Evolutionary conservation across 2,329 filamentous ascomycete genomes (phyloP).

Genomic region (Claviceps sp.): DNA sequence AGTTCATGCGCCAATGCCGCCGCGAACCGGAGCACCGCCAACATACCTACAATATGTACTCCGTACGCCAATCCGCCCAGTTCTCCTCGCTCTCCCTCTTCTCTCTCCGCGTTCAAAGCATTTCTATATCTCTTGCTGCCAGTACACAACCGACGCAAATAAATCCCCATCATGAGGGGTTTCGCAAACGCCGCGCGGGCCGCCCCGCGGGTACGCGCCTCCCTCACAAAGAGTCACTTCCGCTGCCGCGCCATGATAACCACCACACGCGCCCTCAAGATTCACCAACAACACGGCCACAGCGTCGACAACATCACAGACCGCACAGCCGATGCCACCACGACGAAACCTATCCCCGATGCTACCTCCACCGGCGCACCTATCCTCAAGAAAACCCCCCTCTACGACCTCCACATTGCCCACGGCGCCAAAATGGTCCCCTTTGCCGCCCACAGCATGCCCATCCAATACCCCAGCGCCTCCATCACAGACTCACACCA

Average conservation of each 20-base stretch:
- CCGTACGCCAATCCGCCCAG: too few species aligned
- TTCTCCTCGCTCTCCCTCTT: too few species aligned
- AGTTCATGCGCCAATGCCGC: too few species aligned
- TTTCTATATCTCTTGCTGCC: too few species aligned
- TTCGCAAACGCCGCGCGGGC: constrained; percentile 18
- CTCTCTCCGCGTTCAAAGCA: too few species aligned
- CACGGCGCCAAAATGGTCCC: constrained; percentile 87
- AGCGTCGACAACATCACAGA: constrained; percentile 4
- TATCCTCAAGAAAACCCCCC: constrained; percentile 42
- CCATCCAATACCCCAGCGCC: constrained; percentile 70
- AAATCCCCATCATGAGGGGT: constrained; percentile 16
- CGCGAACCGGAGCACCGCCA: too few species aligned
- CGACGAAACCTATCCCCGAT: background rate
- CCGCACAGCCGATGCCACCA: constrained; percentile 9
- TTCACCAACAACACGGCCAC: constrained; percentile 2
- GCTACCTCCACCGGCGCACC: background rate
- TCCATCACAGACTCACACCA: constrained; percentile 74
- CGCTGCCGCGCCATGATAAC: background rate
- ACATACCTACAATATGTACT: too few species aligned
- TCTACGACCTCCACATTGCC: constrained; percentile 66
- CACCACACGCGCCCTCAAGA: too few species aligned
- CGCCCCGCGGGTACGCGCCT: constrained; percentile 14
- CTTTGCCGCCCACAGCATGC: constrained; percentile 91
- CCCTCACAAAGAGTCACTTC: background rate
- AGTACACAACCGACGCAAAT: background rate